These are phyloP conservation scores for Alternaria burnsii DNA, from an alignment of 2,329 filamentous ascomycete species.

Conservation along the genomic window DNA sequence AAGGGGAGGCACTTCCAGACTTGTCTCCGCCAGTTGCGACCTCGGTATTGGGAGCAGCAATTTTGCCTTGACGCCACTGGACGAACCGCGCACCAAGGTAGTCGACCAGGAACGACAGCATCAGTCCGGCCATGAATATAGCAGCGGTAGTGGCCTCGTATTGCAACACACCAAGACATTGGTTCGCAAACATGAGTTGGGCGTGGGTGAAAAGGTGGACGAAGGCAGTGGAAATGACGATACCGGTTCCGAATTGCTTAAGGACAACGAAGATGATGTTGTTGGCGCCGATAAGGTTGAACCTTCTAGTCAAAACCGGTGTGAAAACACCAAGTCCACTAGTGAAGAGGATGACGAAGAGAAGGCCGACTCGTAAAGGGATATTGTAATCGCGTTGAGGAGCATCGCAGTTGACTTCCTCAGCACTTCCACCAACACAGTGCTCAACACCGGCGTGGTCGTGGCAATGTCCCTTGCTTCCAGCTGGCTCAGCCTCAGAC, in stretches of 20 bases:
- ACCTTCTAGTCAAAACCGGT: slow-evolving; percentile 69
- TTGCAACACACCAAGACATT: slow-evolving; percentile 70
- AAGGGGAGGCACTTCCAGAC: slow-evolving; percentile 15
- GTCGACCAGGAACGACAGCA: slow-evolving; percentile 76
- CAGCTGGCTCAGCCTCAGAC: slow-evolving; percentile 27
- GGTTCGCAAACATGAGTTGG: slow-evolving; percentile 73
- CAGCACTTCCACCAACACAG: slow-evolving; percentile 61
- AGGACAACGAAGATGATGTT: slow-evolving; percentile 67
- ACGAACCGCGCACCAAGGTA: slow-evolving; percentile 70
- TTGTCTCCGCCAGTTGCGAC: slow-evolving; percentile 22
- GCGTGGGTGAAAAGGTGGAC: slow-evolving; percentile 78
- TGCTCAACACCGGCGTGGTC: slow-evolving; percentile 79
- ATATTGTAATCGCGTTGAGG: slow-evolving; percentile 70
- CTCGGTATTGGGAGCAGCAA: slow-evolving; percentile 23
- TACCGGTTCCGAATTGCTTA: slow-evolving; percentile 76
- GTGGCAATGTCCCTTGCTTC: slow-evolving; percentile 61
- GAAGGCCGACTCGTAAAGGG: slow-evolving; percentile 71
- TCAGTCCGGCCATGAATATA: slow-evolving; percentile 77
- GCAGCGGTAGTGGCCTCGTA: slow-evolving; percentile 76
- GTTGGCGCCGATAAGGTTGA: slow-evolving; percentile 62
- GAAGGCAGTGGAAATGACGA: slow-evolving; percentile 76
- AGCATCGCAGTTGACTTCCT: slow-evolving; percentile 59
- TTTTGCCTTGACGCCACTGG: slow-evolving; percentile 42
- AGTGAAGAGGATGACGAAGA: slow-evolving; percentile 76
- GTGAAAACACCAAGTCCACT: slow-evolving; percentile 74